Base-by-base conservation (phyloP, 2,329 filamentous ascomycete genomes). In the Lachnellula cervina region DNA sequence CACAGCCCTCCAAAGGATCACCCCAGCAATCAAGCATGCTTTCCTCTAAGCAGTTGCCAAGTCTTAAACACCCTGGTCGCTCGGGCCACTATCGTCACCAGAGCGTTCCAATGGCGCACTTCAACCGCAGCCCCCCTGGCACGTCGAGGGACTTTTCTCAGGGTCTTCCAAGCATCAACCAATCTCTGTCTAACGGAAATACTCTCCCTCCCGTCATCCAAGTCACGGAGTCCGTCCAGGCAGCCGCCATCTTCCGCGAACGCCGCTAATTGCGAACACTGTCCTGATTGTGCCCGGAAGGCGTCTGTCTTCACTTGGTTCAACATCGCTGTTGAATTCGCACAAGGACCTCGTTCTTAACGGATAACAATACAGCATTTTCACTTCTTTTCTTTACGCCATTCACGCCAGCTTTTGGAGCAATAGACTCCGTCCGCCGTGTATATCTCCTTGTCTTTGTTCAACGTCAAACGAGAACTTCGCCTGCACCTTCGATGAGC, bases 141-240 rank as follows among this genome's bases (percentile, higher is more conserved):
- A 46, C n/a, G 40, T 38, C 16, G 17, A 52, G n/a, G 17, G 23
- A 73, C 50, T 71, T 73, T 14, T n/a, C n/a, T 21, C 21, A 77
- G 62, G 16, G 73, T 64, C 59, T 74, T 70, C 32, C 51, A n/a
- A 53, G 44, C 21, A 13, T 47, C 16, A 14, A 21, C 16, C 43
- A 47, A 34, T 19, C 37, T 8, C 37, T 40, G 11, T 40, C 21
- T n/a, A 38, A 46, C 38, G 11, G 34, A 9, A 42, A 51, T 11
- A 55, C 47, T 21, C 52, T 55, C 19, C 52, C 52, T 50, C 52
- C 52, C 16, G 52, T 55, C 14, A 19, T n/a, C 13, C 46, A 55
- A 17, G n/a, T 44, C 9, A 28, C 38, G 7, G 42, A 47, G 9
- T 19, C 45, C 35, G 5, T 19, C 17, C 34, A 54, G 17, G 35